phyloP scores from a whole-genome alignment of 208 protist genomes.

The Crithidia fasciculata region DNA sequence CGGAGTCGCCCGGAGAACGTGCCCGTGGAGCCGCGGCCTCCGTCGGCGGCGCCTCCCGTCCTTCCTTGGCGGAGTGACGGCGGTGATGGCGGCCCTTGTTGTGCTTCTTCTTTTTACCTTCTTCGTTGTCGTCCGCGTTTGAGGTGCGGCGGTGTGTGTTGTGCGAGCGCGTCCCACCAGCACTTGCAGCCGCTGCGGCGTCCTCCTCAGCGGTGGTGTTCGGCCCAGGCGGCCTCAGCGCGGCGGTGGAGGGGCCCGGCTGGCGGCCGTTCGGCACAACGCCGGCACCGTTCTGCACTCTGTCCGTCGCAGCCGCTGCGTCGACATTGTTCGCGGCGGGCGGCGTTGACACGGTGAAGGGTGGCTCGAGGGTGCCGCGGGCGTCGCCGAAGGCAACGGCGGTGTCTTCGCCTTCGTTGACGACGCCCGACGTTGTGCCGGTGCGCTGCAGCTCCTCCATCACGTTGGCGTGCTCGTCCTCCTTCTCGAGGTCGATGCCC shows the following conservation, averaged over 20 bases:
- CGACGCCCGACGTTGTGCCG: conserved; percentile 10
- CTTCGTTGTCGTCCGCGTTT: not conserved
- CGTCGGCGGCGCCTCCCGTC: not conserved
- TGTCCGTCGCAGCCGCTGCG: too few relatives aligned
- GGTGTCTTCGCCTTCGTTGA: conserved; percentile 23
- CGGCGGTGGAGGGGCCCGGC: too few relatives aligned
- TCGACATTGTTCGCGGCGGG: too few relatives aligned
- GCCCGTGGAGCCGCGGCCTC: not conserved
- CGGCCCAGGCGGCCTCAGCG: too few relatives aligned
- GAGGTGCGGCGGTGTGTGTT: conserved; percentile 11
- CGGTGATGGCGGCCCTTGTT: conserved; percentile 2
- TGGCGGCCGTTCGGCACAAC: too few relatives aligned
- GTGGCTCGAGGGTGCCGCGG: not conserved
- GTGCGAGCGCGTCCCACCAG: not conserved
- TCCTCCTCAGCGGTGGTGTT: not conserved
- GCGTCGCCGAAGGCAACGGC: conserved; percentile 9
- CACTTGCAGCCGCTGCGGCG: not conserved
- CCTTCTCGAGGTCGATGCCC: conserved; percentile 43
- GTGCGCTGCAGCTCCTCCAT: conserved; percentile 31
- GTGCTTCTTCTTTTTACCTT: conserved; percentile 1
- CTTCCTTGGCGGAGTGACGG: conserved; percentile 6
- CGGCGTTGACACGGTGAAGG: conserved; percentile 2
- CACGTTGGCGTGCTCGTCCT: conserved; percentile 36
- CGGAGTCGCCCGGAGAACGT: not conserved
- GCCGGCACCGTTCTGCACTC: too few relatives aligned